These are phyloP conservation scores for Corniculantispora saksenae DNA, from an alignment of 2,329 filamentous ascomycete species.

Conservation along the genomic window DNA sequence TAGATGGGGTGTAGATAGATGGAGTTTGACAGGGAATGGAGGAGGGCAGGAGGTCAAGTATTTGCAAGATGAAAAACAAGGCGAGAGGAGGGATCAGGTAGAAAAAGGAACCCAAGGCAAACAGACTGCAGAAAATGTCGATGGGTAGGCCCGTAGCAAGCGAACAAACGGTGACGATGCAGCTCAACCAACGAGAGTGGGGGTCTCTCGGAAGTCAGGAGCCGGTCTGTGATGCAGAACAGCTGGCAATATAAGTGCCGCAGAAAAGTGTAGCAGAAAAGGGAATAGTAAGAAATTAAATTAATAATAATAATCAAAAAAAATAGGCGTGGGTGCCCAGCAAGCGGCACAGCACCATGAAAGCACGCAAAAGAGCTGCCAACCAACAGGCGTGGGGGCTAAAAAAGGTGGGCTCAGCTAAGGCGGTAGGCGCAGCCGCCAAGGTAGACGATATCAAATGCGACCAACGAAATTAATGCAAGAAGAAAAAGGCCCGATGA, in stretches of 20 bases:
- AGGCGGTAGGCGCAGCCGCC: conserved; percentile 9
- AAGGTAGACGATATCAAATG: background rate
- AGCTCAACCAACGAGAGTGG: conserved; percentile 16
- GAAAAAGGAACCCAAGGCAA: background rate
- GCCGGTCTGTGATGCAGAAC: conserved; percentile 7
- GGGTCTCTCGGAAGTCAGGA: conserved; percentile 2
- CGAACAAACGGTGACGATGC: conserved; percentile 6
- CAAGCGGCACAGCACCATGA: background rate
- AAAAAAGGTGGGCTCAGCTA: conserved; percentile 1
- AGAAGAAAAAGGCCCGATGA: background rate
- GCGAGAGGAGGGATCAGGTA: background rate
- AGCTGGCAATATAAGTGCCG: conserved; percentile 11
- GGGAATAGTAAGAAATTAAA: background rate
- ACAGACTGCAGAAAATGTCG: too few relatives aligned
- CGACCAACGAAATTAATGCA: too few relatives aligned
- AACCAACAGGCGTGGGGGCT: background rate
- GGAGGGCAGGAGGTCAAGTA: too few relatives aligned
- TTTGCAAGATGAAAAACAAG: background rate
- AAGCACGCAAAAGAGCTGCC: background rate
- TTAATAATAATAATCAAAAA: background rate
- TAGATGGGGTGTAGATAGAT: too few relatives aligned
- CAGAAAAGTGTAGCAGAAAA: too few relatives aligned
- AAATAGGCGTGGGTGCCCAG: background rate
- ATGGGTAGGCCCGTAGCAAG: background rate
- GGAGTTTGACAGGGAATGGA: too few relatives aligned